Percentiles rank a stretch among this genome's conserved stretches.
Conservation (phyloP, 2,329 filamentous ascomycete genomes). For the Huntiella bhutanensis region DNA sequence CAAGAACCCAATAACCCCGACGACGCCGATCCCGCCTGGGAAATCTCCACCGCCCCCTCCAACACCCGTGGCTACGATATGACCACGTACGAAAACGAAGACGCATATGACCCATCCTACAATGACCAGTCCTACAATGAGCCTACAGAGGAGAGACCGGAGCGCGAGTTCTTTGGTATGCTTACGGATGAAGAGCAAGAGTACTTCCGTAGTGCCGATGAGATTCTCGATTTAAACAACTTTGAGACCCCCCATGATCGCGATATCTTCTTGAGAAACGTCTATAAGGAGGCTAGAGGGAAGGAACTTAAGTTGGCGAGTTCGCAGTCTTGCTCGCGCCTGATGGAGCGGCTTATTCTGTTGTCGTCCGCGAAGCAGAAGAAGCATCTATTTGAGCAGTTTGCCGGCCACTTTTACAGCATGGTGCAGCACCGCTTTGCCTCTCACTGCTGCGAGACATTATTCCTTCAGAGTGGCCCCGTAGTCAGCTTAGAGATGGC, state of each 20-base stretch:
- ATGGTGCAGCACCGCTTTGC: conserved; percentile 91
- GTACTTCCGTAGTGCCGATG: conserved; percentile 80
- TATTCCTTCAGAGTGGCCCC: conserved; percentile 70
- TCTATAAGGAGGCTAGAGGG: conserved; percentile 69
- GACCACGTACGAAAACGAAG: background rate
- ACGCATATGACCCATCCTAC: conserved; percentile 1
- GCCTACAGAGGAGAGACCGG: conserved; percentile 19
- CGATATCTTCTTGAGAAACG: conserved; percentile 53
- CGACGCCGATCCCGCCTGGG: conserved; percentile 2
- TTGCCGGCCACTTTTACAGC: conserved; percentile 70
- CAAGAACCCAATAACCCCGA: background rate
- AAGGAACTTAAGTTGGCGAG: conserved; percentile 94
- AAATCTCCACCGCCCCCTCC: conserved; percentile 5
- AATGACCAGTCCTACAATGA: conserved; percentile 14
- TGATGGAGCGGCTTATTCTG: conserved; percentile 81
- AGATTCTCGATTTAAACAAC: conserved; percentile 75
- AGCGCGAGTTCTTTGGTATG: conserved; percentile 77
- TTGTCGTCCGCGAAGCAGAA: conserved; percentile 63
- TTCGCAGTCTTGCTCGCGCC: conserved; percentile 82
- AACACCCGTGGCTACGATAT: background rate
- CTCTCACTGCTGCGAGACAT: conserved; percentile 87
- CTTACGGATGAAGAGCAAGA: conserved; percentile 86
- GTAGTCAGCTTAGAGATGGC: conserved; percentile 56
- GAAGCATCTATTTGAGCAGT: conserved; percentile 70
- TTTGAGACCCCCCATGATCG: conserved; percentile 62